Base-by-base conservation (phyloP, 192 early-diverging fungal species). In the Phlyctochytrium bullatum region DNA sequence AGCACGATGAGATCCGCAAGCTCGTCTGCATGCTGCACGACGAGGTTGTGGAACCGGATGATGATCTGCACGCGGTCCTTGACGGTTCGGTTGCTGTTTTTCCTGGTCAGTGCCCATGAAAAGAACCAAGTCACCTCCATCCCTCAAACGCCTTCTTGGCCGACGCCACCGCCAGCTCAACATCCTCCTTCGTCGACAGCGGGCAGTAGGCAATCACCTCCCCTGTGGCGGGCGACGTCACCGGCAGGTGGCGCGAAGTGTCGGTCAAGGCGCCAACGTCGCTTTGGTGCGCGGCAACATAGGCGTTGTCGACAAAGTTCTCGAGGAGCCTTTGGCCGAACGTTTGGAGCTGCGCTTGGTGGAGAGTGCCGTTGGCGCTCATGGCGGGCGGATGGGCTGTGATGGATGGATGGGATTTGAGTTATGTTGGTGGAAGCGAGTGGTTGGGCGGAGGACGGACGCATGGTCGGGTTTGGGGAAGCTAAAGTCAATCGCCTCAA, bases 31-130 rank as follows among this genome's bases (percentile, higher is more conserved):
- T 89, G 80, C 68, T 69, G 80, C 24, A 77, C 71, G 31, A 92
- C 66, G 6, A 79, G 72, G 10, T 69, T 53, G 71, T 91, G 84
- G 72, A 88, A 81, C 3, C 78, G 61, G 59, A 92, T 76, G 57
- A 92, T 67, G 47, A 83, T 71, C 6, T 78, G 80, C 20, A 86
- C 83, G 2, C 91, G 83, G 57, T 88, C 85, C 74, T 92, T 92
- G 70, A 88, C 64, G 25, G 91, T 92, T 35, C 83, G 78, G 3
- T 61, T 36, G 28, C 68, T 78, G 60, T 25, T 0, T 27, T 57
- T 23, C n/a, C 4, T 17, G 23, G 24, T 12, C 33, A 34, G 31
- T 65, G 3, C 40, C 32, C n/a, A 68, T 17, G 56, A 24, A 54
- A 52, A 24, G 3, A 34, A 36, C 36, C 28, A 28, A 51, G 33